A percentile compares a stretch with the other conserved stretches of the same genome.
These are phyloP conservation scores for Orbilia brochopaga DNA, from an alignment of 2,329 filamentous ascomycete genomes.

Conservation along the genomic window DNA sequence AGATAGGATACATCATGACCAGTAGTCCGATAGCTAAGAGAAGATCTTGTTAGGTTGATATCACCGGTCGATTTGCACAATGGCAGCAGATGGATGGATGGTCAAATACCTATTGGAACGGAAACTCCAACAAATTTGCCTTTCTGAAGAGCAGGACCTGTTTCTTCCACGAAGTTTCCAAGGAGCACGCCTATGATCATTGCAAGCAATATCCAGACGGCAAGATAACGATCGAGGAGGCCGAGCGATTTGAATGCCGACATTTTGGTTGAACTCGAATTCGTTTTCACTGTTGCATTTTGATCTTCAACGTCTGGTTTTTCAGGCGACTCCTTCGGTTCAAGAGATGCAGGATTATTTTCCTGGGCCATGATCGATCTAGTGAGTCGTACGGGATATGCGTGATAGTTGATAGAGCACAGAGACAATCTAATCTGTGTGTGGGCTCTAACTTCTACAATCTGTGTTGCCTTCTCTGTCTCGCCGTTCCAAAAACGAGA, in stretches of 20 bases:
- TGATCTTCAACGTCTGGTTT: slow-evolving; percentile 1
- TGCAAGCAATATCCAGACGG: slow-evolving; percentile 76
- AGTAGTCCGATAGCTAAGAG: slow-evolving; percentile 72
- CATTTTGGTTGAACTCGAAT: too few relatives aligned
- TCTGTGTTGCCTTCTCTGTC: not conserved
- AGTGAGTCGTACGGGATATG: not conserved
- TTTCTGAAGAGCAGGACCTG: slow-evolving; percentile 68
- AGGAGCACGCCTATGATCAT: slow-evolving; percentile 78
- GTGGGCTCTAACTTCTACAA: not conserved
- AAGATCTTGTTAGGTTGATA: slow-evolving; percentile 1
- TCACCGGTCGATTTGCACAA: not conserved
- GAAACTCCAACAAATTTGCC: slow-evolving; percentile 76
- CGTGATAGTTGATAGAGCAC: not conserved
- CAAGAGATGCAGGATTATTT: not conserved
- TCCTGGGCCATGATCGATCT: not conserved
- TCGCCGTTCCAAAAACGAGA: too few relatives aligned
- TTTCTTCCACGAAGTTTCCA: slow-evolving; percentile 73
- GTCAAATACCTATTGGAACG: slow-evolving; percentile 67
- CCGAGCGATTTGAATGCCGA: slow-evolving; percentile 66
- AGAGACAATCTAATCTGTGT: not conserved
- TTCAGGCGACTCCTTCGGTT: not conserved
- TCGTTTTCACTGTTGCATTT: not conserved
- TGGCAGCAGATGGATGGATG: not conserved
- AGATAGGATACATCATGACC: slow-evolving; percentile 93
- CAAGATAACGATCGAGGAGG: slow-evolving; percentile 69